Evolutionary conservation across 164 flowering plant genomes (phyloP).

Genomic region (Stephania japonica): DNA sequence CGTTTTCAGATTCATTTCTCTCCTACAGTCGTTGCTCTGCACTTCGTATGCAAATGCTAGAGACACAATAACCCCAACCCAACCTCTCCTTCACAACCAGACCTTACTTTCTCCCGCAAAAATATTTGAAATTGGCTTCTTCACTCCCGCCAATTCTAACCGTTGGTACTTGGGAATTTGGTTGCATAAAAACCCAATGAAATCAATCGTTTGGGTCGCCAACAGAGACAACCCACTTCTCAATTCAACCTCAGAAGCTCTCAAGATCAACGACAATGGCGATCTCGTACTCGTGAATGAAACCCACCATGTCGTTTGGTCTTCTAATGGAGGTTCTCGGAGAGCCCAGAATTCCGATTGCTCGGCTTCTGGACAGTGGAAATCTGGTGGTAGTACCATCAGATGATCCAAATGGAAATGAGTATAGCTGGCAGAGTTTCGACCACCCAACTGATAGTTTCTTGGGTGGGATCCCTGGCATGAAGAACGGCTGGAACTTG

Average conservation of each 20-base stretch:
- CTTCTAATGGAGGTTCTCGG: too few species aligned
- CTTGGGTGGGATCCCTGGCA: not conserved
- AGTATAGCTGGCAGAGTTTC: conserved; percentile 27
- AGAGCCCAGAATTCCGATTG: too few species aligned
- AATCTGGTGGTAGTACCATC: too few species aligned
- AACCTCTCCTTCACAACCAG: not conserved
- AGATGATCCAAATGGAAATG: too few species aligned
- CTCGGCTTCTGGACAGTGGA: too few species aligned
- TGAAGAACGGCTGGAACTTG: conserved; percentile 3
- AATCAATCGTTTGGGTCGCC: not conserved
- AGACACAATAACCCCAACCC: not conserved
- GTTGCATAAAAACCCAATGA: not conserved
- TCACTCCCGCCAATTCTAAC: not conserved
- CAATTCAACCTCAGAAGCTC: too few species aligned
- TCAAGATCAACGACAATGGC: too few species aligned
- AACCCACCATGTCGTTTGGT: too few species aligned
- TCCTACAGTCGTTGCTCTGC: not conserved
- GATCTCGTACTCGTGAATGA: too few species aligned
- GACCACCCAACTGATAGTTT: conserved; percentile 22
- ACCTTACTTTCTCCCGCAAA: conserved; percentile 5
- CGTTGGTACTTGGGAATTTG: conserved; percentile 5
- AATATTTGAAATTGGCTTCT: conserved; percentile 3
- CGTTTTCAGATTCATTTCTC: not conserved
- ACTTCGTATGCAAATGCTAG: not conserved
- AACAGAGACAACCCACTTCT: too few species aligned